Evolutionary conservation across 2,329 filamentous ascomycete genomes (phyloP), one percentile per base, ranked within the genome.

Genomic region (Septoria petroselini): DNA sequence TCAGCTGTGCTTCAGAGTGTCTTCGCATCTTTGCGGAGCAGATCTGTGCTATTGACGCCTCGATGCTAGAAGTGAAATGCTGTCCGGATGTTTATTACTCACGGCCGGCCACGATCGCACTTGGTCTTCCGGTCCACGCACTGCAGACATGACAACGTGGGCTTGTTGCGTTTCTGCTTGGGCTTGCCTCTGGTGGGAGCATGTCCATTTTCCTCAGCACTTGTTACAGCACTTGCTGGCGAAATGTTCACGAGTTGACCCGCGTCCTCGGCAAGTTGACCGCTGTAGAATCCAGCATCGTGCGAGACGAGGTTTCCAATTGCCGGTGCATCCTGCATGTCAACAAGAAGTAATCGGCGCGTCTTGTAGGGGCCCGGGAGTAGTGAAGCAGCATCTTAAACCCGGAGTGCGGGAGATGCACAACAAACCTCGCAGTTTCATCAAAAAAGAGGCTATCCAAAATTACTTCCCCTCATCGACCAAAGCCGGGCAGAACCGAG

Each of bases 61-160:
- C n/a, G n/a, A n/a, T n/a, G n/a, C n/a, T n/a, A n/a, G n/a, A n/a
- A n/a, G n/a, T n/a, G n/a, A n/a, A n/a, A n/a, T n/a, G n/a, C n/a
- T n/a, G n/a, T n/a, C n/a, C n/a, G n/a, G n/a, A n/a, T n/a, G n/a
- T n/a, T n/a, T n/a, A n/a, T n/a, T n/a, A n/a, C n/a, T n/a, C n/a
- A 69, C 31, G 86, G 87, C 60, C 86, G 74, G 31, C 80, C 84
- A 64, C 86, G 77, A 68, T 91, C 86, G 66, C 86, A 91, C 83
- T 91, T 91, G 18, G 86, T 91, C 71, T 91, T 91, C 59, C 86
- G 76, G 70, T 89, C 85, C 17, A 91, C 87, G 64, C 87, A 91
- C 66, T 89, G 85, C 54, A 83, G 79, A 62, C 87, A 91, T 41
- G 84, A 88, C 55, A 91, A 66, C 1, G 86, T 91, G 3, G 87